Evolutionary conservation across 345 rosid genomes (phyloP).

Genomic region (Salix exigua): DNA sequence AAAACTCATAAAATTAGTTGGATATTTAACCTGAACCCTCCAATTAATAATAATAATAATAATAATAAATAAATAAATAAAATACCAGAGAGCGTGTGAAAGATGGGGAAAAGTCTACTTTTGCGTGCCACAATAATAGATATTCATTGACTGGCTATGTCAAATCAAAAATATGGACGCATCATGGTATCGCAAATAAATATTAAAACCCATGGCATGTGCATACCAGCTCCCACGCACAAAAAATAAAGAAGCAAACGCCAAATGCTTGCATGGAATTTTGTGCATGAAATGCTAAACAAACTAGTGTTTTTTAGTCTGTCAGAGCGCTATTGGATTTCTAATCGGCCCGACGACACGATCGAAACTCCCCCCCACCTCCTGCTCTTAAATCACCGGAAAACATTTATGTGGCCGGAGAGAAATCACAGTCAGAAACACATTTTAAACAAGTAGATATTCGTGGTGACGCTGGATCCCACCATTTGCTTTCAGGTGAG

Average conservation of each 20-base stretch:
- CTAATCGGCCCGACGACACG: too few species aligned
- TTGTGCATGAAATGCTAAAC: not conserved
- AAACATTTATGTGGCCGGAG: not conserved
- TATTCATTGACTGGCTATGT: not conserved
- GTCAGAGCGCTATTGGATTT: too few species aligned
- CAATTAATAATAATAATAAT: too few species aligned
- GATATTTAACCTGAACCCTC: too few species aligned
- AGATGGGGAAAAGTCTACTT: not conserved
- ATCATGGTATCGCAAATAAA: too few species aligned
- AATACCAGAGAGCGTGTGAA: not conserved
- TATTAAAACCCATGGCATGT: not conserved
- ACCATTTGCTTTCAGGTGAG: not conserved
- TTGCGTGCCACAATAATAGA: not conserved
- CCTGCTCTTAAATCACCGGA: not conserved
- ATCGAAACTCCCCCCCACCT: not conserved
- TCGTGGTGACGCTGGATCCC: not conserved
- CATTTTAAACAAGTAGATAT: not conserved
- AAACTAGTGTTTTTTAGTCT: not conserved
- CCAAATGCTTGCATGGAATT: not conserved
- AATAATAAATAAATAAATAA: too few species aligned
- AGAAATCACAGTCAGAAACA: not conserved
- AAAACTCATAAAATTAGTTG: too few species aligned
- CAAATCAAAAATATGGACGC: not conserved
- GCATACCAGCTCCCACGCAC: not conserved
- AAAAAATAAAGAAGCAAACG: not conserved